Evolutionary conservation across 345 rosid species (phyloP).

Genomic region (Crucihimalaya himalaica): DNA sequence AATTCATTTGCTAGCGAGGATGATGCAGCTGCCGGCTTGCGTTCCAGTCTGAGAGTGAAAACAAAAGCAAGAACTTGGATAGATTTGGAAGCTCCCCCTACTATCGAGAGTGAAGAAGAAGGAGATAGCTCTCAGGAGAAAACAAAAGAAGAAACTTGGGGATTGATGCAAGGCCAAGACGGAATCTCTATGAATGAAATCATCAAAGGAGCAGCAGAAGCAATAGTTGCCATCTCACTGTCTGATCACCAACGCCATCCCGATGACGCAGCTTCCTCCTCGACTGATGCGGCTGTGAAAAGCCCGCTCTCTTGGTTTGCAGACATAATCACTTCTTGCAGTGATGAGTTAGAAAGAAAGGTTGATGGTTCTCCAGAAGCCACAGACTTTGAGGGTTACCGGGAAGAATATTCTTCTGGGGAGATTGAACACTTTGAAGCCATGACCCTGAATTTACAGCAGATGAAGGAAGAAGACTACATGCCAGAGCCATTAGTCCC

Average conservation of each 20-base stretch:
- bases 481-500: constrained; percentile 78
- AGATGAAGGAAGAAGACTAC: constrained; percentile 56
- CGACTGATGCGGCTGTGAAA: constrained; percentile 33
- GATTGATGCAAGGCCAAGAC: constrained; percentile 14
- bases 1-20: constrained; percentile 54
- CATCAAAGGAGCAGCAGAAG: constrained; percentile 53
- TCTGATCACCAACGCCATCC: constrained; percentile 29
- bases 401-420: constrained; percentile 35
- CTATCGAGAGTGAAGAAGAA: constrained; percentile 46
- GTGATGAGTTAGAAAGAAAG: constrained; percentile 17
- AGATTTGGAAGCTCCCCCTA: constrained; percentile 66
- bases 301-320: constrained; percentile 65
- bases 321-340: constrained; percentile 41
- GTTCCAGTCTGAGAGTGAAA: constrained; percentile 39
- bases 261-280: constrained; percentile 37
- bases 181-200: constrained; percentile 29
- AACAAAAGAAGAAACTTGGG: constrained; percentile 24
- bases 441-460: constrained; percentile 59
- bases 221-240: constrained; percentile 60
- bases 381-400: constrained; percentile 23
- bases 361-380: constrained; percentile 25
- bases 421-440: constrained; percentile 66
- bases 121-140: constrained; percentile 34
- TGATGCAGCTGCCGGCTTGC: constrained; percentile 40
- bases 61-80: constrained; percentile 43